Evolutionary conservation across 2,329 filamentous ascomycete genomes (phyloP), one percentile per base, ranked within the genome.

Genomic region (Madurella fahalii): DNA sequence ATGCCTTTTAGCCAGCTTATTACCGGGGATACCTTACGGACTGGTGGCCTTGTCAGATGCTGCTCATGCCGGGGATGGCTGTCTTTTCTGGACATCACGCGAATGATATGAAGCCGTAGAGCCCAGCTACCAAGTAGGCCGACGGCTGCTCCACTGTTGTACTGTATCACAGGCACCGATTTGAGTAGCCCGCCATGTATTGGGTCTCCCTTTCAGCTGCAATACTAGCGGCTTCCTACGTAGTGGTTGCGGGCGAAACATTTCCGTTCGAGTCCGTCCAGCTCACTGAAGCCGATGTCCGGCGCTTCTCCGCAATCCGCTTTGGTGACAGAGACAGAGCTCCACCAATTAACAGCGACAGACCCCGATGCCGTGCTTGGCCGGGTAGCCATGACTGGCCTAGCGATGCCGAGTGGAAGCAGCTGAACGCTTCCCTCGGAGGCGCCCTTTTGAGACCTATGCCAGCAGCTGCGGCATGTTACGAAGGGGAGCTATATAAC

Each of bases 401-500:
- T 15, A 41, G 18, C 8, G 41, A 47, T n/a, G n/a, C 16, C 13
- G 47, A 54, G 11, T 37, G 65, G 67, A 46, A 47, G 4, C 49
- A 34, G 7, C 48, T 68, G 25, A 67, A 67, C 47, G 31, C 17
- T 8, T 63, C 63, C 3, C 50, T 67, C 5, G 58, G 52, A 1
- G 67, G 67, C 7, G 62, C 57, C 9, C 56, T 70, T 1, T 59
- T 69, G 1, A 60, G 62, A 30, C 67, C 68, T 2, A 57, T 58
- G 5, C 68, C 67, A 1, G 53, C 64, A 5, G 67, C 60, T 0
- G 61, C 63, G 1, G 64, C 57, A 4, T 70, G 68, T 46, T 70
- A 70, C 47, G 59, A 41, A 9, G 41, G 54, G 2, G 62, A 63
- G 2, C 55, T 62, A 43, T 60, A 61, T 37, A 51, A 68, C 40